Base-by-base conservation (phyloP, 2,329 filamentous ascomycete genomes). In the Juglanconis oblonga region DNA sequence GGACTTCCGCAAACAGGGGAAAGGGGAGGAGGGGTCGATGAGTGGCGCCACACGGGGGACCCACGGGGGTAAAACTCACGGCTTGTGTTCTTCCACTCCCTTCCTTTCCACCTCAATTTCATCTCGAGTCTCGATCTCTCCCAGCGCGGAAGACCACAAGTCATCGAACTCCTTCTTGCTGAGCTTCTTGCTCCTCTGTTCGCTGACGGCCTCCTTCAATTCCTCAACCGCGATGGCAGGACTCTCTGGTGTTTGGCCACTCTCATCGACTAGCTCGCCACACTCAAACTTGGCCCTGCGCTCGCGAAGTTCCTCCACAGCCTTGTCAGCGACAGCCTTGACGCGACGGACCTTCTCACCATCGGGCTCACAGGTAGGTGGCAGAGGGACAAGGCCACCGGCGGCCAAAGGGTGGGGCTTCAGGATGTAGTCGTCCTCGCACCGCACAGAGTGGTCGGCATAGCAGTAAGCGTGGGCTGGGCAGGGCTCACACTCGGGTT, bases 301-400 rank as follows among this genome's bases (percentile, higher is more conserved):
- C 66, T 96, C 87, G 57, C 95, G 85, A 52, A 99, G 82, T 67
- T 93, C 89, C 68, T 97, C 92, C 4, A 98, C 84, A 1, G 91
- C 92, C 72, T 88, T 90, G 71, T 98, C 89, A 7, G 93, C 92
- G 14, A 99, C 92, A 24, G 88, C 86, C 69, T 94, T 91, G 52
- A 98, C 89, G 17, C 90, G 89, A 44, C 91, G 87, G 7, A 89
- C 91, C 73, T 97, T 97, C 69, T 96, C 92, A 62, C 92, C 92
- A 73, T 99, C 96, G 0, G 95, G 90, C 74, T 97, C 94, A 73
- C 95, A 99, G 4, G 91, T 93, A 1, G 96, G 94, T 5, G 93
- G 87, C 8, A 99, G 77, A 7, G 95, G 95, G 5, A 98, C 70
- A 3, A 96, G 70, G 0, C 95, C 93, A 52, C 88, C 87, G 0